These are phyloP conservation scores for Termitomyces sp. DNA, from an alignment of 768 basidiomycete genomes.

Conservation along the genomic window DNA sequence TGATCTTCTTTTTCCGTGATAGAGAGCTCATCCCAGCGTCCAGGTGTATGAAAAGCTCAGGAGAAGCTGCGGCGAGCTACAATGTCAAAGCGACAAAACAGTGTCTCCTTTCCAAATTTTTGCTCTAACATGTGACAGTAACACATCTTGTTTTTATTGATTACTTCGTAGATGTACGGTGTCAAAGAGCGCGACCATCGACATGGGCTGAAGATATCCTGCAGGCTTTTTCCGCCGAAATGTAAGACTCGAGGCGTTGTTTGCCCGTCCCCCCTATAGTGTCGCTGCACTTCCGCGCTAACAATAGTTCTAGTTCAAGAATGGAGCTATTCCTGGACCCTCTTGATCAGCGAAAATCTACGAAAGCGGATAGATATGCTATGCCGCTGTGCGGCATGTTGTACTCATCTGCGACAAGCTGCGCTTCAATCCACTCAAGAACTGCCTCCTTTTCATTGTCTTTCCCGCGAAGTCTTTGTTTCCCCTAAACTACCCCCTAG, in stretches of 20 bases:
- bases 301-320: neutral
- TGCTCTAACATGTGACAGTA: no score
- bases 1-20: no score
- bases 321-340: neutral
- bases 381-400: neutral
- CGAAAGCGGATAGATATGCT: neutral
- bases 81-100: no score
- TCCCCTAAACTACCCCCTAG: constrained; percentile 1
- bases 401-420: constrained; percentile 1
- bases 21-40: no score
- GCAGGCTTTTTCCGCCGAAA: neutral
- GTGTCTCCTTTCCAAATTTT: no score
- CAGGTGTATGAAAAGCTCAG: no score
- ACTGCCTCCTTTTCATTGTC: neutral
- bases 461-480: neutral
- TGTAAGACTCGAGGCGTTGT: neutral
- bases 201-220: neutral
- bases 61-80: no score
- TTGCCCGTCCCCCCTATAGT: neutral
- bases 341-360: neutral
- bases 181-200: neutral
- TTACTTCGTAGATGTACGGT: neutral
- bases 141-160: no score
- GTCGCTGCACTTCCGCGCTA: neutral
- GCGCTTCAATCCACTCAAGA: neutral